Base-by-base conservation (phyloP, 768 basidiomycete species). In the Rubroboletus satanas region DNA sequence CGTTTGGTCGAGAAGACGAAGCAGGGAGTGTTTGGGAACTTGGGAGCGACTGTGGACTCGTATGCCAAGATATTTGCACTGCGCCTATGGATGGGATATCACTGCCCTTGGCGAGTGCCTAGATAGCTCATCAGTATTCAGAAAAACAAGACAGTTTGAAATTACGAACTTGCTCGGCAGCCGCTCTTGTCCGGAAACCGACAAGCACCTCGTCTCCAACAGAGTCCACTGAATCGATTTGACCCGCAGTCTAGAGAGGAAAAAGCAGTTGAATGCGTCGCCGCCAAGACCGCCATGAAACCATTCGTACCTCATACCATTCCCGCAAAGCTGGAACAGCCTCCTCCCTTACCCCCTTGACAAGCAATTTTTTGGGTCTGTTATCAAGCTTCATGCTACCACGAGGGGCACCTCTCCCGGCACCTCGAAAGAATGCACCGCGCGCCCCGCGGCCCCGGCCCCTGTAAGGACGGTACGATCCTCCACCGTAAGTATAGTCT, bases 311-410 rank as follows among this genome's bases (percentile, higher is more conserved):
- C 79, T 92, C 89, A 67, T 87, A 96, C 88, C 90, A 95, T 61
- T 90, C 85, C 58, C 81, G 82, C 55, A 94, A 73, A 7, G 81
- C 78, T 57, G 85, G 83, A 32, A 83, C 57, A 31, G 75, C 75
- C n/a, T 75, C 75, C 18, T 79, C 77, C 35, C 76, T 71, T 9
- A 81, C 82, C 36, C 87, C 89, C 64, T 90, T 87, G 29, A 97
- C 75, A 21, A 88, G 71, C 23, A 97, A 73, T 70, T 83, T 86
- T 74, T 85, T 88, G 10, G 93, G 89, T 17, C 93, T 83, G 65
- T 94, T 93, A 70, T 97, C 93, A 29, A 97, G 81, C 66, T 89
- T 89, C 87, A 96, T 88, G 63, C 85, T 92, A 10, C 77, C 75
- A 39, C 87, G 80, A 10, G 84, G 77, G 44, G 82, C 84, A 53